Conservation (phyloP, 371 early-diverging fungal species). For the Lichtheimia corymbifera region DNA sequence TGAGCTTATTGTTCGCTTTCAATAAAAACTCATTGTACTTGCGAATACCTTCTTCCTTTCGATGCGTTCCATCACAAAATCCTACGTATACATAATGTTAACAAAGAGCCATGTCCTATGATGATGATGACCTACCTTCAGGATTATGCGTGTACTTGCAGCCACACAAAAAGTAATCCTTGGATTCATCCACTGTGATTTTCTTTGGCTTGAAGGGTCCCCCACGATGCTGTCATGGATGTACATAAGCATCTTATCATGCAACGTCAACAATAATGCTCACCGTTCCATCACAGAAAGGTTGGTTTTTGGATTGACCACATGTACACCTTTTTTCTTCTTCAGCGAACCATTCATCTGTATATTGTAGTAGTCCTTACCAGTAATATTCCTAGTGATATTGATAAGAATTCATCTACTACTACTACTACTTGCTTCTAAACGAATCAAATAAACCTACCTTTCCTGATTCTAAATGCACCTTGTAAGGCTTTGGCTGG, state of each 20-base stretch:
- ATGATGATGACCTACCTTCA: constrained; percentile 11
- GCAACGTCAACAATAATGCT: constrained; percentile 4
- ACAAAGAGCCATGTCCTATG: neutral
- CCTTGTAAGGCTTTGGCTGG: constrained; percentile 34
- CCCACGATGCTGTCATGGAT: constrained; percentile 12
- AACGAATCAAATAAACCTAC: constrained; percentile 5
- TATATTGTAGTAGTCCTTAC: neutral
- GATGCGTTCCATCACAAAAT: constrained; percentile 39
- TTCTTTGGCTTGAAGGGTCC: constrained; percentile 37
- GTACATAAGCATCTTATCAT: neutral
- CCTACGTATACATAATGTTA: constrained; percentile 8
- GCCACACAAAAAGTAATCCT: constrained; percentile 32
- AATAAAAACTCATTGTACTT: constrained; percentile 39
- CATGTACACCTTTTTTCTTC: constrained; percentile 27
- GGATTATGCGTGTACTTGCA: constrained; percentile 34
- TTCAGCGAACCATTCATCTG: neutral
- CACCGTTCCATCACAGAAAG: constrained; percentile 40
- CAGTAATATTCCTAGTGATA: constrained; percentile 33
- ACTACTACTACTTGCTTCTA: neutral
- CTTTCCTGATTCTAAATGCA: constrained; percentile 35
- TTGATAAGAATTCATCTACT: neutral
- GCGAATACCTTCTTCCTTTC: constrained; percentile 36
- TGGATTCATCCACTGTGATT: constrained; percentile 36
- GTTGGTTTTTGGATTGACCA: constrained; percentile 39
- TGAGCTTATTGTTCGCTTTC: constrained; percentile 33